Evolutionary conservation across 495 filamentous ascomycete genomes (phyloP).

Genomic region (Mycothermus thermophilus): DNA sequence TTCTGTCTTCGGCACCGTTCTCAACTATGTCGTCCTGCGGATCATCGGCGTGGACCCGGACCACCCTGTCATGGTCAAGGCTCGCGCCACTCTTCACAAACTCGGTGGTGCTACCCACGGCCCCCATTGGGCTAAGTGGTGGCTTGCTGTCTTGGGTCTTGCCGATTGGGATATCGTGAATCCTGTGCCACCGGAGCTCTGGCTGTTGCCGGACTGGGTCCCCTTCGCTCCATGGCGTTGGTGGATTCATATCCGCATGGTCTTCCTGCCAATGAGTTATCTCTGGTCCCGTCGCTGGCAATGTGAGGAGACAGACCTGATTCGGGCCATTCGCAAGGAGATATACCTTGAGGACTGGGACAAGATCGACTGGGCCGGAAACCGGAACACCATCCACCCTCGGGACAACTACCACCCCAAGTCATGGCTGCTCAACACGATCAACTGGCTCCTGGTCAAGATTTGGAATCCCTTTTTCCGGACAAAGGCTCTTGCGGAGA

Average conservation of each 20-base stretch:
- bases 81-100: conserved; percentile 65
- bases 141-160: conserved; percentile 72
- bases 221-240: conserved; percentile 91
- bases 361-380: conserved; percentile 56
- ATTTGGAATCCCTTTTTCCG: conserved; percentile 67
- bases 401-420: conserved; percentile 91
- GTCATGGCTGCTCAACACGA: conserved; percentile 57
- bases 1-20: conserved; percentile 73
- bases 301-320: conserved; percentile 56
- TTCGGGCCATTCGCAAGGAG: conserved; percentile 62
- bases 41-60: conserved; percentile 82
- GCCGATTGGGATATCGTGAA: conserved; percentile 88
- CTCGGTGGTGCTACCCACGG: conserved; percentile 74
- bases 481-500: conserved; percentile 37
- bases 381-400: conserved; percentile 70
- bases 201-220: conserved; percentile 92
- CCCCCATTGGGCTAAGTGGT: conserved; percentile 94
- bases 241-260: conserved; percentile 96
- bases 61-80: conserved; percentile 75
- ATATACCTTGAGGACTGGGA: conserved; percentile 70
- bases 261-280: conserved; percentile 85
- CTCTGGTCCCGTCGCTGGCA: conserved; percentile 69
- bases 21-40: conserved; percentile 81
- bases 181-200: conserved; percentile 82
- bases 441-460: conserved; percentile 64